Conservation (phyloP, 805 yeast species). For the Torulaspora gathmanii region DNA sequence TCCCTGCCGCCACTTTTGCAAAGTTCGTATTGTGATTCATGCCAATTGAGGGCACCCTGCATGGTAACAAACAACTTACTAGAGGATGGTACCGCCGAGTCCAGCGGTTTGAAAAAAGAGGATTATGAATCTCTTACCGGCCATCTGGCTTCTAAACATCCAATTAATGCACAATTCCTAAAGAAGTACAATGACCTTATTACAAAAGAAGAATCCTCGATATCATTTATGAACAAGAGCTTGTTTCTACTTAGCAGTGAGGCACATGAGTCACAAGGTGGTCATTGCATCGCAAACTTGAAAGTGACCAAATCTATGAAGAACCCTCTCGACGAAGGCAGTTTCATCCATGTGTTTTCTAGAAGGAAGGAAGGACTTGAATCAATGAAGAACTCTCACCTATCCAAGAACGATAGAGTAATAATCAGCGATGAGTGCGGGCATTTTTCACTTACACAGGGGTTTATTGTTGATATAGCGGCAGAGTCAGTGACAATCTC, state of each 20-base stretch:
- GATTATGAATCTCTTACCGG: slow-evolving; percentile 47
- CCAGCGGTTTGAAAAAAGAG: slow-evolving; percentile 48
- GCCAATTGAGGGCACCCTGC: slow-evolving; percentile 54
- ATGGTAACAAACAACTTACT: slow-evolving; percentile 57
- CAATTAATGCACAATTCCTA: slow-evolving; percentile 51
- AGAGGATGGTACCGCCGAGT: slow-evolving; percentile 54
- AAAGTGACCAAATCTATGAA: slow-evolving; percentile 35
- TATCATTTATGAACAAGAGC: slow-evolving; percentile 50
- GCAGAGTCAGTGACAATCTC: slow-evolving; percentile 44
- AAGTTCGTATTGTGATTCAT: slow-evolving; percentile 55
- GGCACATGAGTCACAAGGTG: slow-evolving; percentile 57
- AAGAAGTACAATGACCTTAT: slow-evolving; percentile 69
- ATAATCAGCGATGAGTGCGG: slow-evolving; percentile 77
- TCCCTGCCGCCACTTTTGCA: slow-evolving; percentile 51
- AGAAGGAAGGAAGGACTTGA: slow-evolving; percentile 29
- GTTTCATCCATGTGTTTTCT: slow-evolving; percentile 47
- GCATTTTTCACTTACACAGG: slow-evolving; percentile 67
- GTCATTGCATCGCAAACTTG: slow-evolving; percentile 54
- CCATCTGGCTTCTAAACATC: slow-evolving; percentile 41
- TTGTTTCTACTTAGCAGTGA: slow-evolving; percentile 51
- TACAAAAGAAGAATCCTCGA: slow-evolving; percentile 65
- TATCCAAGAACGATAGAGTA: slow-evolving; percentile 56
- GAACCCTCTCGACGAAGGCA: slow-evolving; percentile 18
- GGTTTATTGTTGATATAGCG: slow-evolving; percentile 46
- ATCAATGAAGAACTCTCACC: slow-evolving; percentile 41